These are phyloP conservation scores for Aspergillus nomiae DNA, from an alignment of 2,329 filamentous ascomycete species.

Conservation along the genomic window DNA sequence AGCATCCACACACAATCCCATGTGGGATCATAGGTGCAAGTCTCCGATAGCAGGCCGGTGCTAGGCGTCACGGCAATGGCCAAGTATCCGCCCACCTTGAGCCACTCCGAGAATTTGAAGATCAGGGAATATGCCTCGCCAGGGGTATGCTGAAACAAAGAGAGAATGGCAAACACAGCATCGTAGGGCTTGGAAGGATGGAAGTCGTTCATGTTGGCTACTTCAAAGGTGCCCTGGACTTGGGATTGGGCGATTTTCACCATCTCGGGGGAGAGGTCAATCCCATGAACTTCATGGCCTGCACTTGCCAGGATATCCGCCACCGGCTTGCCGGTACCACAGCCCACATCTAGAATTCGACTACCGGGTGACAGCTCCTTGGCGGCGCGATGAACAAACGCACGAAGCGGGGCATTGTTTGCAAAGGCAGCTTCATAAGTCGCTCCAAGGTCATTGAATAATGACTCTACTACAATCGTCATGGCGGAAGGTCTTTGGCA, in stretches of 20 bases:
- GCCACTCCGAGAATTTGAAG: constrained; percentile 17
- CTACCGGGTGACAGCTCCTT: constrained; percentile 3
- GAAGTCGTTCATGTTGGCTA: constrained; percentile 19
- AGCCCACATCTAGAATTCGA: constrained; percentile 22
- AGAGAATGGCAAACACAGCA: constrained; percentile 15
- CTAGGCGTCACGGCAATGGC: constrained; percentile 12
- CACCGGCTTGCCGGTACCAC: constrained; percentile 23
- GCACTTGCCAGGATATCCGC: constrained; percentile 13
- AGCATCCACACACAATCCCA: not conserved
- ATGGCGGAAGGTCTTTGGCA: no score
- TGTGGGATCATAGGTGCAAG: constrained; percentile 10
- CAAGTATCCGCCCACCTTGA: constrained; percentile 14
- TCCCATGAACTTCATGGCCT: constrained; percentile 19
- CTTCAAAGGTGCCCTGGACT: constrained; percentile 16
- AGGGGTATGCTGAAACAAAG: constrained; percentile 16
- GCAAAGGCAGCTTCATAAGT: constrained; percentile 18
- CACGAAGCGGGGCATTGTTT: constrained; percentile 10
- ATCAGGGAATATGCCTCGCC: constrained; percentile 14
- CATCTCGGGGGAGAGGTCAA: constrained; percentile 20
- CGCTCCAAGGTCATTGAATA: not conserved
- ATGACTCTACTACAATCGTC: not conserved
- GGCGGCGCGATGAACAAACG: constrained; percentile 6
- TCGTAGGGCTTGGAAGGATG: constrained; percentile 11
- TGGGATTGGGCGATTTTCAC: constrained; percentile 13
- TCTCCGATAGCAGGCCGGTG: not conserved